phyloP scores from a whole-genome alignment of 2,329 filamentous ascomycete genomes.

The Rhynchosporium graminicola region DNA sequence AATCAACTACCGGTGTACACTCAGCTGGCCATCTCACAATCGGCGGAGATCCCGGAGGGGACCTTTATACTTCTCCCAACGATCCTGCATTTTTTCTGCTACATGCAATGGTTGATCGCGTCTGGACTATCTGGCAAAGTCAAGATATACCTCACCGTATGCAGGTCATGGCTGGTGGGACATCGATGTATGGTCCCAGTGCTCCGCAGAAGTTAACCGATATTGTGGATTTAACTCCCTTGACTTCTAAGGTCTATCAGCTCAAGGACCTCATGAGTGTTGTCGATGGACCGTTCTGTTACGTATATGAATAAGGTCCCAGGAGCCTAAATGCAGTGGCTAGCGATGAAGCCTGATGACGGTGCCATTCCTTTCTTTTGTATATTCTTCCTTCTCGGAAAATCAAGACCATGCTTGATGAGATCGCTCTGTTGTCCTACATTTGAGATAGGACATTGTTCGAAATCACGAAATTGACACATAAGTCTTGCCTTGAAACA shows the following conservation, averaged over 20 bases:
- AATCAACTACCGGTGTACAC: conserved; percentile 44
- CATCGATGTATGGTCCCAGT: conserved; percentile 45
- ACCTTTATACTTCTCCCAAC: conserved; percentile 47
- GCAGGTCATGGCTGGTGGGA: conserved; percentile 41
- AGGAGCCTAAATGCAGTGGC: not conserved
- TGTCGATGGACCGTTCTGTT: conserved; percentile 21
- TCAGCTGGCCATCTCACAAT: conserved; percentile 45
- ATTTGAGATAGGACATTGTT: no score
- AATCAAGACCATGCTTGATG: no score
- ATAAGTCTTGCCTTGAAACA: no score
- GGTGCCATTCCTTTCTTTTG: conserved; percentile 6
- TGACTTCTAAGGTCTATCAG: conserved; percentile 13
- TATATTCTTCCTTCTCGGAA: not conserved
- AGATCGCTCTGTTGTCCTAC: no score
- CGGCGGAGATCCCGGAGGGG: conserved; percentile 48
- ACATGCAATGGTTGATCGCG: conserved; percentile 48
- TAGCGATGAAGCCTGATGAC: not conserved
- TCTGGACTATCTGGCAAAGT: conserved; percentile 50
- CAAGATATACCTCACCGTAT: conserved; percentile 40
- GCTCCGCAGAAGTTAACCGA: conserved; percentile 47
- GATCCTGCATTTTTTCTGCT: conserved; percentile 51
- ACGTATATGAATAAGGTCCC: conserved; percentile 18
- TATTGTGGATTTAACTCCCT: conserved; percentile 34
- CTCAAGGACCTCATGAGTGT: conserved; percentile 22
- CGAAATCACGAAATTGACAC: no score